Evolutionary conservation across 306 rosid species (phyloP).

Genomic region (Malus orientalis): DNA sequence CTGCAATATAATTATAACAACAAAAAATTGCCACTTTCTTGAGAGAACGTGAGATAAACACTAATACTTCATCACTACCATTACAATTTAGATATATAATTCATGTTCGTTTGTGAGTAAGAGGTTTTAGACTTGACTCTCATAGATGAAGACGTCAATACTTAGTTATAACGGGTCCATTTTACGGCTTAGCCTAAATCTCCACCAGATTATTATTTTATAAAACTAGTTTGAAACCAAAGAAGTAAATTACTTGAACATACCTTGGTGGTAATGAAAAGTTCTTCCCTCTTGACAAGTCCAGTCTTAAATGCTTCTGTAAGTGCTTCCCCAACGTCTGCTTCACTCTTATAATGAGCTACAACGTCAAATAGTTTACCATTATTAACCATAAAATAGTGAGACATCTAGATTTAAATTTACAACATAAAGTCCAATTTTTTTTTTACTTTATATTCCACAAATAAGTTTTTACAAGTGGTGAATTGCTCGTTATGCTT

Average conservation of each 20-base stretch:
- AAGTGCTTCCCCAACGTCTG: slow-evolving; percentile 79
- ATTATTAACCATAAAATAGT: no score
- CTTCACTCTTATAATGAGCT: slow-evolving; percentile 77
- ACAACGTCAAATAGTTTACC: not conserved
- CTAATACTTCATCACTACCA: no score
- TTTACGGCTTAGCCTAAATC: not conserved
- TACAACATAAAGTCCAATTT: not conserved
- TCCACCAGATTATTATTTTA: not conserved
- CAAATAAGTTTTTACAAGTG: no score
- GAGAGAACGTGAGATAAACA: not conserved
- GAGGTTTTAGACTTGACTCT: not conserved
- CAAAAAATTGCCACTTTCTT: not conserved
- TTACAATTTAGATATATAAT: not conserved
- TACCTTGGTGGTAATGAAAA: slow-evolving; percentile 79
- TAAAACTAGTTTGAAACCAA: no score
- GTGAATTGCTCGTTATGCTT: no score
- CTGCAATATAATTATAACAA: slow-evolving; percentile 19
- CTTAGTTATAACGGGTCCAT: no score
- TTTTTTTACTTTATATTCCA: not conserved
- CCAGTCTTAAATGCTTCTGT: slow-evolving; percentile 59
- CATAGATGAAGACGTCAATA: no score
- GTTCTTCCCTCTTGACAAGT: slow-evolving; percentile 83
- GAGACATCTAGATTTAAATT: not conserved
- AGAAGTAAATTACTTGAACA: not conserved
- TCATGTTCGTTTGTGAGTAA: no score